Percentiles rank a stretch among this genome's conserved stretches.
phyloP scores from a whole-genome alignment of 2,329 filamentous ascomycete genomes.

The Penicillium sp. region DNA sequence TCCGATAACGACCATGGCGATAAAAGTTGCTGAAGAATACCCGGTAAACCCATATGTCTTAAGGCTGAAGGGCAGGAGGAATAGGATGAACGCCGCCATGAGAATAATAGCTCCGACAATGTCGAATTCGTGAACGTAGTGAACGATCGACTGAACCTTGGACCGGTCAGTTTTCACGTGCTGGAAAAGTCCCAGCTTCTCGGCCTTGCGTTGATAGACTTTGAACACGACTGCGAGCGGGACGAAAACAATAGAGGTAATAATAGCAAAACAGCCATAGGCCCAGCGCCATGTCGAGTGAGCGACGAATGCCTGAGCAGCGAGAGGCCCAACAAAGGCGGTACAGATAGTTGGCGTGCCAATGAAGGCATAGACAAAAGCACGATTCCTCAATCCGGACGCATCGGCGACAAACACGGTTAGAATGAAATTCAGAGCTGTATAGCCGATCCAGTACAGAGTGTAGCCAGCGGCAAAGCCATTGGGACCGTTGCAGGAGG shows the following conservation, averaged over 20 bases:
- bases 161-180: constrained; percentile 46
- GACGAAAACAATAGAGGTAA: constrained; percentile 55
- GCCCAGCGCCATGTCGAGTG: constrained; percentile 60
- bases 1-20: constrained; percentile 57
- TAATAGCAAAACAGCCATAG: constrained; percentile 60
- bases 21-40: constrained; percentile 43
- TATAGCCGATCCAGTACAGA: constrained; percentile 55
- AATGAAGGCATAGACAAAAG: constrained; percentile 59
- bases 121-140: constrained; percentile 64
- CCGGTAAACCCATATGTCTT: constrained; percentile 31
- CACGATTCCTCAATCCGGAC: constrained; percentile 58
- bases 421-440: constrained; percentile 56
- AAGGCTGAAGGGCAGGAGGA: constrained; percentile 66
- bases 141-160: constrained; percentile 46
- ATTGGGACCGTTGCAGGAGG: constrained; percentile 59
- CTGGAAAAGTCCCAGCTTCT: constrained; percentile 52
- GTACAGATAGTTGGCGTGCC: constrained; percentile 61
- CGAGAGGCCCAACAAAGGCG: constrained; percentile 55
- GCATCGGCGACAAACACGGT: constrained; percentile 63
- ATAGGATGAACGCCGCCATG: constrained; percentile 59
- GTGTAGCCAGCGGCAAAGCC: constrained; percentile 58
- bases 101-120: constrained; percentile 61
- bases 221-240: constrained; percentile 57
- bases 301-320: constrained; percentile 51
- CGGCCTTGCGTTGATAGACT: constrained; percentile 58